Base-by-base conservation (phyloP, 2,329 filamentous ascomycete species). In the Nectriaceae sp. region DNA sequence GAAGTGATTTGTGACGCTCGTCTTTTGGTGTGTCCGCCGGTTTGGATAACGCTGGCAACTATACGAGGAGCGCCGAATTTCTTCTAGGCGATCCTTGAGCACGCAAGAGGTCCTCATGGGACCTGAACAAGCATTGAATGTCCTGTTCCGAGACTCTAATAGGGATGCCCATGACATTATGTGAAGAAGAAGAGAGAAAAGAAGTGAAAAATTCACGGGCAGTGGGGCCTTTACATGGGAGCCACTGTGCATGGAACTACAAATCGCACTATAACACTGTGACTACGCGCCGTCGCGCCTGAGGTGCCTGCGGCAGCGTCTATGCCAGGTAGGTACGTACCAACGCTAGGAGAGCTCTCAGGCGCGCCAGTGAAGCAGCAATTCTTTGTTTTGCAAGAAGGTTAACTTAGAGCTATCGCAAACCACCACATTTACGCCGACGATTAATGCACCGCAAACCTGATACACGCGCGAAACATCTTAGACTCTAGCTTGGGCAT, bases 91-190 rank as follows among this genome's bases (percentile, higher is more conserved):
- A 89, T 91, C 90, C 86, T 92, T 83, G 91, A 99, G 94, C 94
- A 90, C 93, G 92, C 89, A 77, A 77, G 88, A 92, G 89, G 81
- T 78, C 87, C 82, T 75, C 78, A 71, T 72, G 79, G 85, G 82
- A 87, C 83, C 90, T 95, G 89, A 90, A 89, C 85, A 91, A 90
- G 88, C 83, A 97, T 82, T 90, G 89, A 92, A 69, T 69, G 72
- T 84, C 88, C 84, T 89, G 84, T 85, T 88, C 88, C 92, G 93
- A 95, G 94, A 99, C 94, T 99, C 94, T 97, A 97, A 93, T 89
- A 89, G 89, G 84, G 87, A 88, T 87, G 90, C 87, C 85, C 69
- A 78, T 83, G 84, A 90, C 85, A 90, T 89, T 93, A 78, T 73
- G 76, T 76, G 72, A 70, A 73, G 74, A 77, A 74, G 73, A 70